Evolutionary conservation across 1,284 basidiomycete species (phyloP).

Genomic region (Cerrena zonata): DNA sequence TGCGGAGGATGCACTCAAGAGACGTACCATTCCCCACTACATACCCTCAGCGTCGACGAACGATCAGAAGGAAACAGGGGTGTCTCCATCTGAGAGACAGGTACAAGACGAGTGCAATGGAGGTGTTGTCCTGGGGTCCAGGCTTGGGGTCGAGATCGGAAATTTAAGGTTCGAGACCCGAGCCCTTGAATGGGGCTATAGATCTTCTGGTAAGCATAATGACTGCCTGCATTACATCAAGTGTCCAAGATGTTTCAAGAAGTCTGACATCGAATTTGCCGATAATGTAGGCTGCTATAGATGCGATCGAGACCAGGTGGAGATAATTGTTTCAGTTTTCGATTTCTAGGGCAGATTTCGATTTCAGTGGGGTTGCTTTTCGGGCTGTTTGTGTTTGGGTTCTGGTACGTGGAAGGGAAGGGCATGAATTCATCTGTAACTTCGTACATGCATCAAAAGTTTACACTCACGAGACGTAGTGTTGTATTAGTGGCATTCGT

Average conservation of each 20-base stretch:
- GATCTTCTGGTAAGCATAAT: too few relatives aligned
- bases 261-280: background rate
- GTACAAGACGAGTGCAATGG: slow-evolving; percentile 20
- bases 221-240: too few relatives aligned
- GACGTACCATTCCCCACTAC: background rate
- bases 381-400: too few relatives aligned
- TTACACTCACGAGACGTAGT: background rate
- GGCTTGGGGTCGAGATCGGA: too few relatives aligned
- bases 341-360: too few relatives aligned
- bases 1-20: background rate
- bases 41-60: slow-evolving; percentile 14
- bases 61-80: slow-evolving; percentile 40
- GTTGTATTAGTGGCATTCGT: background rate
- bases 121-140: too few relatives aligned
- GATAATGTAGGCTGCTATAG: background rate
- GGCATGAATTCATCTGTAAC: too few relatives aligned
- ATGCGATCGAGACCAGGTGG: too few relatives aligned
- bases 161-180: background rate
- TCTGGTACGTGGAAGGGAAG: too few relatives aligned
- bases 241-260: background rate
- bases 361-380: too few relatives aligned
- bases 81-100: slow-evolving; percentile 38
- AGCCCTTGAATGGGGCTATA: background rate
- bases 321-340: too few relatives aligned
- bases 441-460: background rate